Conservation (phyloP, 768 basidiomycete genomes). For the Lactarius sp. region DNA sequence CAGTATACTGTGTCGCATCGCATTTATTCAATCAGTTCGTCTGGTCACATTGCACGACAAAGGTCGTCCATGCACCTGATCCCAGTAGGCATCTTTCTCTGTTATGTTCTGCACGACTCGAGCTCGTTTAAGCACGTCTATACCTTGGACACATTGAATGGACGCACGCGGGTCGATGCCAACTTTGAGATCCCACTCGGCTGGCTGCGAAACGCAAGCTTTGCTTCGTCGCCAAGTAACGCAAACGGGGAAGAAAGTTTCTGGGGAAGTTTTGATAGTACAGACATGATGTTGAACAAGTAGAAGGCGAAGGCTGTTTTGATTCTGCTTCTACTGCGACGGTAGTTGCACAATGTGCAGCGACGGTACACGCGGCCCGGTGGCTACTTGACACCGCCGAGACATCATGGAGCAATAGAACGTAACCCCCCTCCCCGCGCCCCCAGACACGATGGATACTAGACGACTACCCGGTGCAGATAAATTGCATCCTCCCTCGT, state of each 20-base stretch:
- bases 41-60: neutral
- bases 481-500: too few relatives aligned
- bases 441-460: too few relatives aligned
- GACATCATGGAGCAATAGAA: too few relatives aligned
- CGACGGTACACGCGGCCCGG: constrained; percentile 1
- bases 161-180: constrained; percentile 63
- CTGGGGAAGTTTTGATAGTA: constrained; percentile 72
- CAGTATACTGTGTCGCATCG: constrained; percentile 53
- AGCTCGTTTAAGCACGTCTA: constrained; percentile 6
- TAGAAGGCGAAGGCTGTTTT: neutral
- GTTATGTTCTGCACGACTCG: constrained; percentile 56
- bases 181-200: constrained; percentile 76
- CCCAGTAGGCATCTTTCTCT: constrained; percentile 79
- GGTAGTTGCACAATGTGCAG: neutral
- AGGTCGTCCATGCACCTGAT: constrained; percentile 54
- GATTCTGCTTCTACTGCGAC: neutral
- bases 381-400: too few relatives aligned
- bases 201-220: constrained; percentile 83
- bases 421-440: too few relatives aligned
- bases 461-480: too few relatives aligned
- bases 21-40: neutral
- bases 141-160: neutral
- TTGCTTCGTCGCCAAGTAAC: constrained; percentile 80
- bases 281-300: constrained; percentile 26
- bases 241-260: constrained; percentile 71